Evolutionary conservation across 805 yeast species (phyloP), one percentile per base, ranked within the genome.

Genomic region (Saturnispora kantuleensis): DNA sequence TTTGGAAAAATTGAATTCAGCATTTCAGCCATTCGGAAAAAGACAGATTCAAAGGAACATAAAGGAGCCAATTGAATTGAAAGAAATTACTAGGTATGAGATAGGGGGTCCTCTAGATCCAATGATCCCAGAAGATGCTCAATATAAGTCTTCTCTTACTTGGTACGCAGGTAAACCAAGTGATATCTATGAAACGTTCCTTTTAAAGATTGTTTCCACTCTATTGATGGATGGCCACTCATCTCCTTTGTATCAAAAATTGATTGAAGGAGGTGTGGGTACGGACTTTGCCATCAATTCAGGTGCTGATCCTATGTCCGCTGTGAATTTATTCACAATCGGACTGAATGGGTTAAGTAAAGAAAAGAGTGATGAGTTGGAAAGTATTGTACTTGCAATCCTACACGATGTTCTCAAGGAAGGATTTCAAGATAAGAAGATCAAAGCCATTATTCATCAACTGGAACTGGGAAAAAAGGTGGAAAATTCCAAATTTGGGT

Each of bases 371-470:
- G 69, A 74, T n/a, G 57, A 53, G 3, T 69, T 89, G 39, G 77
- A 76, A 47, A 52, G 54, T 0, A 68, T 69, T 4, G 70, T 86
- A 5, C 48, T 59, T 13, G 60, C 64, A 0, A 73, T 79, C 4
- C 62, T 89, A 21, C 52, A 62, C 3, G 63, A 72, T 16, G 65
- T 72, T 10, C 58, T 68, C 10, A 58, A 59, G 17, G 57, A 57
- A 4, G 75, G 77, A 1, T 76, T 84, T 53, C 73, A 78, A 9
- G 65, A 67, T 13, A 57, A 69, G 12, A 77, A 86, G 54, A 73
- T 93, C n/a, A 81, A 84, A 45, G 97, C 95, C 0, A 76, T 90
- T 41, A 69, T 93, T 33, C 94, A 88, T 61, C 97, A 89, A 59
- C 64, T 88, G 31, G 98, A 93, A 60, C 65, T 93, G 29, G 64